These are phyloP conservation scores for Exophiala oligosperma DNA, from an alignment of 2,329 filamentous ascomycete genomes.

Conservation along the genomic window DNA sequence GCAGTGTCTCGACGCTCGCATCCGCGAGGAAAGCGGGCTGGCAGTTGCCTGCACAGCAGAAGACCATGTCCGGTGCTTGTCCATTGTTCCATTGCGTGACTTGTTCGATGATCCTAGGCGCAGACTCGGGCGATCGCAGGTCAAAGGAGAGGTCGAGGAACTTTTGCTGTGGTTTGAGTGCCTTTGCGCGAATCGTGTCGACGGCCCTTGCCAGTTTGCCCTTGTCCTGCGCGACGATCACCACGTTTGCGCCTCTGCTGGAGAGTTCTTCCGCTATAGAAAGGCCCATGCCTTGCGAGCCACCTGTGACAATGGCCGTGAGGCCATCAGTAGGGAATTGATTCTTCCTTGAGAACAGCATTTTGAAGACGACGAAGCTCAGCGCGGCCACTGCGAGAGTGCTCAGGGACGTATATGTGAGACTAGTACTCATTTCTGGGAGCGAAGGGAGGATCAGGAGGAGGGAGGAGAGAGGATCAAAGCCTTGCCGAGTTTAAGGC, in stretches of 20 bases:
- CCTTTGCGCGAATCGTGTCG: constrained; percentile 58
- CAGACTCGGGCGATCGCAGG: constrained; percentile 69
- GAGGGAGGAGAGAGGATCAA: too few relatives aligned
- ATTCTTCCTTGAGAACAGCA: constrained; percentile 57
- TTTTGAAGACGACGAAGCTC: constrained; percentile 21
- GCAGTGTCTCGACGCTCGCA: constrained; percentile 64
- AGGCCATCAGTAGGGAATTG: constrained; percentile 81
- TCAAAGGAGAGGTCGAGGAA: constrained; percentile 86
- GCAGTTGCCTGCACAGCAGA: constrained; percentile 80
- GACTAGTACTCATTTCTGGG: not conserved
- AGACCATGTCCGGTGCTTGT: constrained; percentile 76
- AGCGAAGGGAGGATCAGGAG: not conserved
- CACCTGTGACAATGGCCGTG: constrained; percentile 88
- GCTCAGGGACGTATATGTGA: not conserved
- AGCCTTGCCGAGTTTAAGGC: not conserved
- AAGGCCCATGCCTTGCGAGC: constrained; percentile 88
- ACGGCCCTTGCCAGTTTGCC: constrained; percentile 73
- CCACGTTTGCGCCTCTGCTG: constrained; percentile 78
- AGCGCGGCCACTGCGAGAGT: constrained; percentile 30
- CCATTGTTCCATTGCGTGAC: constrained; percentile 77
- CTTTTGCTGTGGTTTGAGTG: constrained; percentile 68
- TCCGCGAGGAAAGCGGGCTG: constrained; percentile 77
- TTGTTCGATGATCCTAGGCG: constrained; percentile 67
- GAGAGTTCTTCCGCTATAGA: constrained; percentile 73
- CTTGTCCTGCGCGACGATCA: constrained; percentile 78